Evolutionary conservation across 495 filamentous ascomycete genomes (phyloP), one percentile per base, ranked within the genome.

Genomic region (Tuber borchii): DNA sequence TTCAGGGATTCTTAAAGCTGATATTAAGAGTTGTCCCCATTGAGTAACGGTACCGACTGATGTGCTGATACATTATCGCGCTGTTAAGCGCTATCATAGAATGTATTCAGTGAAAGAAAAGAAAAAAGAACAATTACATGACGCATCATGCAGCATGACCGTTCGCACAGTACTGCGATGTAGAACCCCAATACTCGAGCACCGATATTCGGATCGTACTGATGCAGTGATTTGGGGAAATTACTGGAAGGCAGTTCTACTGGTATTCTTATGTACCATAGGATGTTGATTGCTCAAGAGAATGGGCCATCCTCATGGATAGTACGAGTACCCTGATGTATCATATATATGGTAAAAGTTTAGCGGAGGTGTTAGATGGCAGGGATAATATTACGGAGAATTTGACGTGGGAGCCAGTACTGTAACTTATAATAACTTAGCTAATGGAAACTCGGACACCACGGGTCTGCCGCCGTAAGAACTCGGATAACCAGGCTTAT

Each of bases 141-240:
- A 65, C 34, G 56, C 56, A 65, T 19, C 31, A 31, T 65, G 56
- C 56, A n/a, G 26, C 56, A 65, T 34, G 26, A 65, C 12, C 10
- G 26, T 34, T 65, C 56, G 56, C 26, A 65, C 14, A 65, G 56
- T 16, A 65, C 56, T 65, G 56, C 56, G 56, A 16, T 34, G 26
- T 17, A 34, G 56, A 26, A 14, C 12, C 14, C 31, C 16, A 34
- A 14, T 65, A 31, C 51, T 61, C 56, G 26, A 65, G 56, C 34
- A 65, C 56, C 26, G 26, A 14, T 65, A 34, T 17, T 34, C 26
- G 56, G 12, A 8, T 65, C 26, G 26, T 6, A 10, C 56, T 17
- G n/a, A 65, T 16, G 56, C 26, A 34, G 56, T 65, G 34, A 65
- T 65, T 65, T 65, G 56, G 56, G 56, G 34, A 65, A 65, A 65